Conservation (phyloP, 805 yeast genomes). For the Cyberlindnera maritima region DNA sequence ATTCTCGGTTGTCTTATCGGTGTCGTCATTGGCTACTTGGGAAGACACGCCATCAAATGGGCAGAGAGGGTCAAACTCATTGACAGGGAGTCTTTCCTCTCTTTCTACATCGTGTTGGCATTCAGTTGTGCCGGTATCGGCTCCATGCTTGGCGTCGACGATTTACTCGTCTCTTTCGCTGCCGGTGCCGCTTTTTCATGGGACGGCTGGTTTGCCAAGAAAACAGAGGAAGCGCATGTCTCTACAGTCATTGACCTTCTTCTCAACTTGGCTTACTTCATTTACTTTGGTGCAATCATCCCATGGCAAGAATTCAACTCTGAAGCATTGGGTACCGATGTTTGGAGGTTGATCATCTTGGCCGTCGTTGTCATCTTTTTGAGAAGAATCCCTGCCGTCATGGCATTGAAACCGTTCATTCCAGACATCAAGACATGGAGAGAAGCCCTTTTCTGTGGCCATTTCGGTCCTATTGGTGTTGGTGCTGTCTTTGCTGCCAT, state of each 20-base stretch:
- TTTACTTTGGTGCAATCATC: constrained; percentile 85
- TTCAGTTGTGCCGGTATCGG: constrained; percentile 88
- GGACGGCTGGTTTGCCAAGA: constrained; percentile 86
- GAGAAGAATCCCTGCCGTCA: constrained; percentile 80
- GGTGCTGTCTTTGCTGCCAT: constrained; percentile 82
- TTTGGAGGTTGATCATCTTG: constrained; percentile 77
- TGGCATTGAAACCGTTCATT: constrained; percentile 69
- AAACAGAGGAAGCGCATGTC: constrained; percentile 82
- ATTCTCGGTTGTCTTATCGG: constrained; percentile 77
- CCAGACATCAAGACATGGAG: constrained; percentile 92
- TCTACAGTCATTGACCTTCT: constrained; percentile 87
- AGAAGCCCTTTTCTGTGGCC: constrained; percentile 92
- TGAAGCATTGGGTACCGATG: constrained; percentile 55
- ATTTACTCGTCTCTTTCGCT: constrained; percentile 81
- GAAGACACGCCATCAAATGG: constrained; percentile 68
- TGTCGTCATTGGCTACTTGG: constrained; percentile 62
- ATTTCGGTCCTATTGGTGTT: constrained; percentile 95
- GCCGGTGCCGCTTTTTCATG: constrained; percentile 94
- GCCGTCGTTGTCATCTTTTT: constrained; percentile 73
- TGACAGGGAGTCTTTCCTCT: constrained; percentile 86
- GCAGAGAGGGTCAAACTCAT: constrained; percentile 69
- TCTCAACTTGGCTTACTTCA: constrained; percentile 80
- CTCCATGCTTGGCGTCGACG: constrained; percentile 84
- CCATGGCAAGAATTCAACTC: constrained; percentile 85
- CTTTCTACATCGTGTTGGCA: constrained; percentile 78